Base-by-base conservation (phyloP, 495 filamentous ascomycete species). In the Lophiostoma macrostomum region DNA sequence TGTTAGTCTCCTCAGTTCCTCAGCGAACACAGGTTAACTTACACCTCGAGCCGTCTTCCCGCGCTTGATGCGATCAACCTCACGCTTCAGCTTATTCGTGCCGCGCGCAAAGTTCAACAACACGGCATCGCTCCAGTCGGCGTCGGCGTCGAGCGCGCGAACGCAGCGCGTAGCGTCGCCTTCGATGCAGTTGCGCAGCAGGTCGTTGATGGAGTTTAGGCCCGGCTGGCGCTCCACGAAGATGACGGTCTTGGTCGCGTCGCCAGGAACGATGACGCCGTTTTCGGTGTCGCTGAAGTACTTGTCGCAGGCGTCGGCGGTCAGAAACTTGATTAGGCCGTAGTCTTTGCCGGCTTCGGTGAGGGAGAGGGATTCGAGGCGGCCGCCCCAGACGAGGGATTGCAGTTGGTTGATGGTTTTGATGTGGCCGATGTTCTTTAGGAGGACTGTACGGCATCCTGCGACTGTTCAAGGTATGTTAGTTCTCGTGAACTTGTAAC, bases 201-300 rank as follows among this genome's bases (percentile, higher is more conserved):
- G 46, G 13, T 68, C 70, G 46, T 69, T 67, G 42, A 73, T 31
- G 6, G 71, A 67, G 29, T 74, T 67, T 4, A 71, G 69, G 1
- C 70, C 70, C 12, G 63, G 50, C 5, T 55, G 61, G 23, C 67
- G 58, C 31, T 73, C 68, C 5, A 74, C 71, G 23, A 68, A 57
- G 2, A 70, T 58, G 1, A 44, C 12, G 10, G 6, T 41, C 53
- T 43, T 50, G 38, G 60, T 31, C 6, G 55, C 32, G 16, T 57
- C 54, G 13, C 32, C 46, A 11, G 49, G 50, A 19, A 68, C 58
- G 28, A 60, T 64, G 34, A 77, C 66, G n/a, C 75, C 75, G 32
- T 76, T 76, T 22, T 60, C 68, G 14, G 74, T 72, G 22, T 63
- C 67, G 10, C 67, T 62, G 53, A 70, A 73, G 56, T 67, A 76